Conservation (phyloP, 73 alveolate species). For the Breviolum minutum region DNA sequence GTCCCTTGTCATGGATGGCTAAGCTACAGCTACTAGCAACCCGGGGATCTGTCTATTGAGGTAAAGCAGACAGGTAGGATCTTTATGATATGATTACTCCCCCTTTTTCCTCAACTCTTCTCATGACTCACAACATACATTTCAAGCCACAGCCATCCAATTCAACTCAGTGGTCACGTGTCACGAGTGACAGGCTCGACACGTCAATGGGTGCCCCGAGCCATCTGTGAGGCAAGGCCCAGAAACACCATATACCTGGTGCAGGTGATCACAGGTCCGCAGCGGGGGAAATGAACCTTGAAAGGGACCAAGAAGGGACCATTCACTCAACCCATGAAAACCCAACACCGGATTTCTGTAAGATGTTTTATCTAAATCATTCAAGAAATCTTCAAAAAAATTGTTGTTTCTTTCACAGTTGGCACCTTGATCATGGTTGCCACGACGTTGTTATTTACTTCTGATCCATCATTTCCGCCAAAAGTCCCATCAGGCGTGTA, state of each 20-base stretch:
- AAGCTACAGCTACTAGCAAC: no score
- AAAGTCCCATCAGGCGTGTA: slow-evolving; percentile 95
- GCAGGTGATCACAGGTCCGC: neutral
- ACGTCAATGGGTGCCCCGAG: neutral
- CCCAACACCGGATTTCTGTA: no score
- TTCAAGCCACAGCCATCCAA: neutral
- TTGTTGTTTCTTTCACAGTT: neutral
- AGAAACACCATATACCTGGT: slow-evolving; percentile 84
- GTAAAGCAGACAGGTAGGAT: neutral
- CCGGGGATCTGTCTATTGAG: no score
- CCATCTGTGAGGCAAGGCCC: slow-evolving; percentile 53
- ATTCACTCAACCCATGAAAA: no score
- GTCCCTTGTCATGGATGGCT: no score
- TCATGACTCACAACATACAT: neutral
- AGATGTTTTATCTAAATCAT: no score
- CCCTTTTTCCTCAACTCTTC: neutral
- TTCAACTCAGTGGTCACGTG: neutral
- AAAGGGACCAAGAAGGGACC: no score
- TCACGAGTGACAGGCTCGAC: neutral
- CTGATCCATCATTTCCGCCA: slow-evolving; percentile 53
- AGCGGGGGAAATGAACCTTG: no score
- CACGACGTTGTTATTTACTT: slow-evolving; percentile 76
- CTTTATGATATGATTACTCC: neutral
- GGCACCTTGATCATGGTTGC: slow-evolving; percentile 66
- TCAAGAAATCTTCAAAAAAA: neutral